Conservation (phyloP, 768 basidiomycete genomes). For the Russula sp. region DNA sequence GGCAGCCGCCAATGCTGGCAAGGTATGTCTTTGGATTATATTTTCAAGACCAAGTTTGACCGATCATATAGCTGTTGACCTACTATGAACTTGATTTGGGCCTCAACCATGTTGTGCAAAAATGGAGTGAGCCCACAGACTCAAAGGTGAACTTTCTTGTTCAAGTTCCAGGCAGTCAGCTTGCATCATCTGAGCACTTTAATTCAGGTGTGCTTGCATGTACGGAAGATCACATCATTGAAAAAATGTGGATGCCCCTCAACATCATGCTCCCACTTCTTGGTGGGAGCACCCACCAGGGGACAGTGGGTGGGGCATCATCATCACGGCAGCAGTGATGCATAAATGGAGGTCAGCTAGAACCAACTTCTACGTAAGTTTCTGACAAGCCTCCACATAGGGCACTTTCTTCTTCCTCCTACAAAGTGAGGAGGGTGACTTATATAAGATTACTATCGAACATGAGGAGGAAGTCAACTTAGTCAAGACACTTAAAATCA, state of each 20-base stretch:
- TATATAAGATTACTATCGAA: conserved; percentile 98
- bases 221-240: too few species aligned
- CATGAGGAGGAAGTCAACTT: conserved; percentile 87
- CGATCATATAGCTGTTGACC: conserved; percentile 68
- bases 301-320: conserved; percentile 75
- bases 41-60: not conserved
- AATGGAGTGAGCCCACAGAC: conserved; percentile 98
- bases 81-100: conserved; percentile 98
- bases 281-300: conserved; percentile 81
- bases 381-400: conserved; percentile 37
- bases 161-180: conserved; percentile 96
- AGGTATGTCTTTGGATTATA: conserved; percentile 47
- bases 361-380: not conserved
- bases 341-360: conserved; percentile 92
- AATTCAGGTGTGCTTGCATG: too few species aligned
- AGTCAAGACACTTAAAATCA: conserved; percentile 72
- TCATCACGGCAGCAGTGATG: conserved; percentile 95
- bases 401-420: conserved; percentile 99
- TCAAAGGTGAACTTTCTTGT: conserved; percentile 91
- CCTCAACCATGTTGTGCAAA: conserved; percentile 95
- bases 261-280: conserved; percentile 97
- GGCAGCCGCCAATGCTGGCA: conserved; percentile 86
- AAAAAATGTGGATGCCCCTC: conserved; percentile 88
- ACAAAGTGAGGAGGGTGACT: conserved; percentile 94
- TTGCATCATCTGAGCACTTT: conserved; percentile 85